Evolutionary conservation across 192 early-diverging fungal genomes (phyloP), one percentile per base, ranked within the genome.

Genomic region (Chytriomyces sp.): DNA sequence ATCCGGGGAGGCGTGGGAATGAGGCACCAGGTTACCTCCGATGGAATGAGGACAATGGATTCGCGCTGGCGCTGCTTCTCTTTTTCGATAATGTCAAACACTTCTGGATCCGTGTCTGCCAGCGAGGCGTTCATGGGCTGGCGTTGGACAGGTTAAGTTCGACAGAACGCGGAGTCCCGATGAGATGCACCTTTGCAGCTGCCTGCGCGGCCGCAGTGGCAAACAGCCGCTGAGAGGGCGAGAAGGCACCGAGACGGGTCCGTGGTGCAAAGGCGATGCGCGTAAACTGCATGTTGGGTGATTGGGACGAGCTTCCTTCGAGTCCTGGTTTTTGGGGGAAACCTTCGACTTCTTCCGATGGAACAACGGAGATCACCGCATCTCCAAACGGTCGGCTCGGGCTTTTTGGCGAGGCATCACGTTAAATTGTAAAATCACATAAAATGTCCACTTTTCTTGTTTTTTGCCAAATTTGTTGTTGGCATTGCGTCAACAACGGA

Each of bases 11-110:
- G 58, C 40, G 19, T 37, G 32, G 5, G 10, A 59, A 39, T 3
- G 52, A 3, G n/a, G 7, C 10, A 53, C 12, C 25, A 66, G 39
- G 30, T 1, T 1, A 94, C 93, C 89, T 99, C 96, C 57, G 94
- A 96, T 36, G 96, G 95, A 77, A 99, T 99, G 76, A 99, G 85
- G 59, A 93, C 93, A 72, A 99, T 93, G 32, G 89, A 89, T 26
- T 94, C 93, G 44, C 93, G 85, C 85, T 99, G 97, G 74, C 97
- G 88, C 69, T 86, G 89, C 87, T 97, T 99, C 80, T 99, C 97
- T 2, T 81, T 84, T 79, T 99, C 92, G 76, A 99, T 92, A 76
- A 99, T 98, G 76, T 94, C 84, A 74, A 85, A 91, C 82, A 99
- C 89, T 75, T 95, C 94, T 5, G 94, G 92, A 78, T 99, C 97